Evolutionary conservation across 2,329 filamentous ascomycete species (phyloP), one percentile per base, ranked within the genome.

Genomic region (Cladophialophora carrionii): DNA sequence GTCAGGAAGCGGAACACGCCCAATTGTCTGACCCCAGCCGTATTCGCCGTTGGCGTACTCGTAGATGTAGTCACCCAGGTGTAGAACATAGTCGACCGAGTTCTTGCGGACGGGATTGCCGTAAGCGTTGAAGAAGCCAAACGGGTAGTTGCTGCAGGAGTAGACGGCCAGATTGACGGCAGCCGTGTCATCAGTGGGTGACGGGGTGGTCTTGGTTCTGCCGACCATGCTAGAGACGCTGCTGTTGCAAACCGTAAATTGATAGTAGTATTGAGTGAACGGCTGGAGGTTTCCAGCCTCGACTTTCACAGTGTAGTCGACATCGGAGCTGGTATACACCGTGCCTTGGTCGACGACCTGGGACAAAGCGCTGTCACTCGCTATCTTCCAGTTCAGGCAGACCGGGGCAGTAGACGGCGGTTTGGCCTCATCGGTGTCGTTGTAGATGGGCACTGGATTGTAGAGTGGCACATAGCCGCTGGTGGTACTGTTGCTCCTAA

Each of bases 281-380:
- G 88, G 81, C 58, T 84, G 77, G 48, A 91, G 74, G 14, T 83
- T 82, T 56, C 77, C 82, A 1, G 88, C 89, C 75, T 91, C 57
- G 73, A 86, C 86, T 81, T 91, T 91, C 65, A 91, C 79, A 0
- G 89, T 92, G 73, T 88, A 92, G 73, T 92, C 90, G 55, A 92
- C 85, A 73, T 92, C 89, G 0, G 85, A 89, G 41, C 84, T 89
- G 0, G 90, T 92, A 72, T 87, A 90, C 0, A 83, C 87, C 41
- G 77, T 83, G 4, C 89, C 89, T 0, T 78, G 79, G 57, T 83
- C 80, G 1, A 85, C 84, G 7, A 85, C 77, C 1, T 78, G 72
- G 10, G 76, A 76, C 34, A 84, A 78, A n/a, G 78, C 75, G 57
- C 80, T 73, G 69, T 83, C 81, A 22, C 77, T 76, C 14, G 81